Evolutionary conservation across 179 eudicot species (phyloP).

Genomic region (Carnegiea gigantea): DNA sequence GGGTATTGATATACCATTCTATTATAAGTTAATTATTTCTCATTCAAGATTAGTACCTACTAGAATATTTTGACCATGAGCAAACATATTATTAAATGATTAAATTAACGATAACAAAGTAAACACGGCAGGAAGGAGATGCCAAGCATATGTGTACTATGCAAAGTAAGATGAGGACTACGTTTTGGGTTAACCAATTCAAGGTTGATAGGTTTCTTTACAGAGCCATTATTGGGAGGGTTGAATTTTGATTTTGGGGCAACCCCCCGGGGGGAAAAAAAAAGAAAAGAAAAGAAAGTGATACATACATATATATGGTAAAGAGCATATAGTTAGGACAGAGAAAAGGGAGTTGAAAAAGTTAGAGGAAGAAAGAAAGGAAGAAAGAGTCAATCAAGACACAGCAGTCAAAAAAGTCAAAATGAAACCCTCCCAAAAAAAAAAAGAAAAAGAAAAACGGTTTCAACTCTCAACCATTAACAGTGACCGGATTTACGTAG

Average conservation of each 20-base stretch:
- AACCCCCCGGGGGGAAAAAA: not conserved
- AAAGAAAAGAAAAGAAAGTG: not conserved
- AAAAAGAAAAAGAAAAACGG: not conserved
- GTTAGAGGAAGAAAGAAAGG: not conserved
- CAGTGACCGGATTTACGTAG: not conserved
- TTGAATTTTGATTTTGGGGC: not conserved
- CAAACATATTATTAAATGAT: too few species aligned
- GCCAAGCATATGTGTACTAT: not conserved
- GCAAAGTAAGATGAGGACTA: not conserved
- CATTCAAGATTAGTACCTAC: too few species aligned
- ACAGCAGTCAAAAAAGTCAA: slow-evolving; percentile 1
- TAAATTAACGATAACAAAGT: not conserved
- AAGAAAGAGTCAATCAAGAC: not conserved
- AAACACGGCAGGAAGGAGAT: not conserved
- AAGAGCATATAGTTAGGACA: too few species aligned
- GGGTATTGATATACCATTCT: too few species aligned
- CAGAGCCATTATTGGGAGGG: slow-evolving; percentile 5
- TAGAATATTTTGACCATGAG: too few species aligned
- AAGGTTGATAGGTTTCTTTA: slow-evolving; percentile 1
- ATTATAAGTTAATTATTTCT: too few species aligned
- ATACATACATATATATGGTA: not conserved
- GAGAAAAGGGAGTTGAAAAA: too few species aligned
- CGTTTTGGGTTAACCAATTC: not conserved
- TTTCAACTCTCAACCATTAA: not conserved
- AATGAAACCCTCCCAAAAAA: not conserved